A percentile compares a stretch with the other conserved stretches of the same genome.
Evolutionary conservation across 2,329 filamentous ascomycete species (phyloP).

Genomic region (Whalleya microplaca): DNA sequence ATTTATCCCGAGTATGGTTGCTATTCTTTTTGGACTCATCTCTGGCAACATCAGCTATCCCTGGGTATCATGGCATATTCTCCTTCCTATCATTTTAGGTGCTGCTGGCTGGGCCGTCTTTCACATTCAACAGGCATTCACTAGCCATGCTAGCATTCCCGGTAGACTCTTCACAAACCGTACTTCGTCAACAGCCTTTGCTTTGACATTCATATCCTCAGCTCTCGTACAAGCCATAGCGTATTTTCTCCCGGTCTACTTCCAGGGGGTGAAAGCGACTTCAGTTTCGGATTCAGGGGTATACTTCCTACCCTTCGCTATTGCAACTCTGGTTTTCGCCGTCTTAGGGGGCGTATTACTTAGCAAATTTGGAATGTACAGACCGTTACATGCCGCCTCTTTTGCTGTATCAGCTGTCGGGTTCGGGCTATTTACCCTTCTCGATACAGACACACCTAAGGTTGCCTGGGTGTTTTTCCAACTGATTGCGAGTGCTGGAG

Average conservation of each 20-base stretch:
- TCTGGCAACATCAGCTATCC: slow-evolving; percentile 10
- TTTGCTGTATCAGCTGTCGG: slow-evolving; percentile 34
- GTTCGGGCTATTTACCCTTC: slow-evolving; percentile 33
- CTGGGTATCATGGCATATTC: not conserved
- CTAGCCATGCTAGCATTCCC: slow-evolving; percentile 41
- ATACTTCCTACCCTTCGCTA: slow-evolving; percentile 34
- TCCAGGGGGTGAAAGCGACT: slow-evolving; percentile 41
- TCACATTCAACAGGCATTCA: not conserved
- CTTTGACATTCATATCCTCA: slow-evolving; percentile 41
- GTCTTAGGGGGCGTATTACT: slow-evolving; percentile 38
- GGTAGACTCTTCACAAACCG: slow-evolving; percentile 39
- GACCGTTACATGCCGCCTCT: slow-evolving; percentile 32
- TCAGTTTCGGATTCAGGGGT: slow-evolving; percentile 32
- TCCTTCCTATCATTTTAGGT: not conserved
- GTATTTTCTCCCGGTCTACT: slow-evolving; percentile 47
- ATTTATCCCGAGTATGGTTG: slow-evolving; percentile 36
- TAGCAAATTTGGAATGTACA: slow-evolving; percentile 39
- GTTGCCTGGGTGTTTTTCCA: slow-evolving; percentile 38
- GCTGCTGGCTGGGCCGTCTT: not conserved
- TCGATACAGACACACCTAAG: slow-evolving; percentile 29
- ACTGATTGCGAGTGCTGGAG: slow-evolving; percentile 31
- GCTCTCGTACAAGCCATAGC: slow-evolving; percentile 38
- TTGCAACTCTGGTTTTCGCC: slow-evolving; percentile 31
- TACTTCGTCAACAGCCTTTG: slow-evolving; percentile 37
- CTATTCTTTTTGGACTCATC: slow-evolving; percentile 41